Evolutionary conservation across 108 stramenopile genomes (phyloP).

Genomic region (Aurantiochytrium sp.): DNA sequence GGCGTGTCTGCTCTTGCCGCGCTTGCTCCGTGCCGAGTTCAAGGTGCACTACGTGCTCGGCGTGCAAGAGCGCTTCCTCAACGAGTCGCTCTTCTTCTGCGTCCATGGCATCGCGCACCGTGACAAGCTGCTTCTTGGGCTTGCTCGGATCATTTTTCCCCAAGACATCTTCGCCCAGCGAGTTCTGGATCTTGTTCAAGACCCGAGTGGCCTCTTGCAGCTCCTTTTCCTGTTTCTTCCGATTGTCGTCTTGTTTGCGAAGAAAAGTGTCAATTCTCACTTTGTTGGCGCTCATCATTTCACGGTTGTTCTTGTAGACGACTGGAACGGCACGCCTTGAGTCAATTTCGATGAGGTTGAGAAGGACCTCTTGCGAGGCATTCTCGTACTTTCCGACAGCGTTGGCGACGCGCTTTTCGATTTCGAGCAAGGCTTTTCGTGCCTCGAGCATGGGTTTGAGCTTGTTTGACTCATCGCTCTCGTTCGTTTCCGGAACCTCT

Average conservation of each 20-base stretch:
- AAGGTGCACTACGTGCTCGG: background rate
- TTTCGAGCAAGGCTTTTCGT: background rate
- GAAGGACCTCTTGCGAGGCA: background rate
- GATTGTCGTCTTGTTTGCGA: background rate
- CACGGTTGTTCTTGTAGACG: background rate
- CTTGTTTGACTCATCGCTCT: background rate
- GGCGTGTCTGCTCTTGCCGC: background rate
- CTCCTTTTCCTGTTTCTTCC: background rate
- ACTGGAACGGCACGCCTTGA: background rate
- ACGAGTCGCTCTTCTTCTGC: background rate
- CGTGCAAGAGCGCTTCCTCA: background rate
- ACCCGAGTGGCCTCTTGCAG: background rate
- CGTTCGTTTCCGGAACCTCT: background rate
- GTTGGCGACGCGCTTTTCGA: constrained; percentile 1
- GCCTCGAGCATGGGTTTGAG: background rate
- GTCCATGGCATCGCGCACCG: background rate
- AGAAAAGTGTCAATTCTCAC: background rate
- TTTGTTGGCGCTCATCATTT: constrained; percentile 13
- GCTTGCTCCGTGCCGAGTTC: background rate
- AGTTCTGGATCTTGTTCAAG: background rate
- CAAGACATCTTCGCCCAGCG: background rate
- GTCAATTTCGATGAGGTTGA: background rate
- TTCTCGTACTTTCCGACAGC: background rate
- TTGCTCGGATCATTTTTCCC: background rate
- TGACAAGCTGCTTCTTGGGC: background rate